Percentiles rank a stretch among this genome's conserved stretches.
These are phyloP conservation scores for Westerdykella sp. DNA, from an alignment of 2,329 filamentous ascomycete species.

Conservation along the genomic window DNA sequence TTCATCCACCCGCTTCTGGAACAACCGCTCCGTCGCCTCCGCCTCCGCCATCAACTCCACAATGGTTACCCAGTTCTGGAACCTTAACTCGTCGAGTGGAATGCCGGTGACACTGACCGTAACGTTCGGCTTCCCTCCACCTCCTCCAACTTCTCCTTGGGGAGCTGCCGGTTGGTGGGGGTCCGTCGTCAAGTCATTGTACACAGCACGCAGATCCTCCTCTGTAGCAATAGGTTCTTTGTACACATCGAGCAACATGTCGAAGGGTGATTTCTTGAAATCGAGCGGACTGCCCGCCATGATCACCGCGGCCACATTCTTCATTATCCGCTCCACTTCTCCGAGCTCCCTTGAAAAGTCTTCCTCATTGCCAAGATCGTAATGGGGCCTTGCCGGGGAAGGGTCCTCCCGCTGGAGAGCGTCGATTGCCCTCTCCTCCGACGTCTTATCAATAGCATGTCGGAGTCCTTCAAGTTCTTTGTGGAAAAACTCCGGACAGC, in stretches of 20 bases:
- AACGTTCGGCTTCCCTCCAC: slow-evolving; percentile 3
- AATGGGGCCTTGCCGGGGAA: slow-evolving; percentile 8
- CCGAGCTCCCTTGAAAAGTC: slow-evolving; percentile 15
- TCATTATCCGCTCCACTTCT: slow-evolving; percentile 18
- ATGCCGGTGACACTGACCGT: slow-evolving; percentile 35
- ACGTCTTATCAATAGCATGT: slow-evolving; percentile 13
- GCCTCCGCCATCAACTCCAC: slow-evolving; percentile 42
- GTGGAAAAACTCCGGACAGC: slow-evolving; percentile 16
- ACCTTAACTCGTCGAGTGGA: slow-evolving; percentile 42
- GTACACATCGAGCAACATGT: slow-evolving; percentile 32
- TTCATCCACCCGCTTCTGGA: slow-evolving; percentile 4
- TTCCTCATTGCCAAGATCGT: slow-evolving; percentile 1
- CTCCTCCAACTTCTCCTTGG: neutral
- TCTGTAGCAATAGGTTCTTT: slow-evolving; percentile 17
- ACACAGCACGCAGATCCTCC: slow-evolving; percentile 33
- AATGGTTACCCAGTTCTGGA: slow-evolving; percentile 46
- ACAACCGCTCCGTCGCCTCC: slow-evolving; percentile 16
- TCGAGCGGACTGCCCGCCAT: slow-evolving; percentile 33
- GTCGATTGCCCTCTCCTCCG: neutral
- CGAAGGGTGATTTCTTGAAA: slow-evolving; percentile 29
- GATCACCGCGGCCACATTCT: slow-evolving; percentile 23
- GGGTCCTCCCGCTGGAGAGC: too few relatives aligned
- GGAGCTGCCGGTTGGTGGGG: slow-evolving; percentile 23
- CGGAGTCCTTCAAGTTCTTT: slow-evolving; percentile 20
- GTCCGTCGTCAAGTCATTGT: slow-evolving; percentile 43